Conservation (phyloP, 2,329 filamentous ascomycete species). For the Phyllosticta capitalensis region DNA sequence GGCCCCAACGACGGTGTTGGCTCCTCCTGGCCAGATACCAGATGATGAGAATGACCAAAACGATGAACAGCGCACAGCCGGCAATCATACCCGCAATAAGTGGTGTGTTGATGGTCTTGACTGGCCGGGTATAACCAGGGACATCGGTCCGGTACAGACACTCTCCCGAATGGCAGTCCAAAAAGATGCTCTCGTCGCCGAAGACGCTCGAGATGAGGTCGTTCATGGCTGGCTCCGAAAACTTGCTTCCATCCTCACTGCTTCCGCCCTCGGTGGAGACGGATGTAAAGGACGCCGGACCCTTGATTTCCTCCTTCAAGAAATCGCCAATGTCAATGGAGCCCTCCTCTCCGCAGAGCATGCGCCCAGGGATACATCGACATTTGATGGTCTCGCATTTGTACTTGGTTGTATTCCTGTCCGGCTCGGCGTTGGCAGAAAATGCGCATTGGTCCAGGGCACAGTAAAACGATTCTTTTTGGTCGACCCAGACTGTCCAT, state of each 20-base stretch:
- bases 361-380: conserved; percentile 78
- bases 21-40: conserved; percentile 83
- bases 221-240: conserved; percentile 89
- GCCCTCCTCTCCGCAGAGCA: conserved; percentile 86
- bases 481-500: conserved; percentile 77
- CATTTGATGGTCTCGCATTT: conserved; percentile 77
- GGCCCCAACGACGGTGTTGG: conserved; percentile 50
- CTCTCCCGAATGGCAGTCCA: conserved; percentile 78
- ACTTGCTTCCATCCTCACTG: conserved; percentile 64
- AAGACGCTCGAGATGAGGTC: conserved; percentile 80
- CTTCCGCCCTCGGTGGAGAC: conserved; percentile 44
- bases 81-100: conserved; percentile 92
- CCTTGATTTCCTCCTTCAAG: conserved; percentile 69
- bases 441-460: conserved; percentile 73
- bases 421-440: conserved; percentile 55
- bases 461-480: conserved; percentile 94
- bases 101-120: conserved; percentile 94
- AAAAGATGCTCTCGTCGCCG: conserved; percentile 78
- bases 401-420: conserved; percentile 75
- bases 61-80: conserved; percentile 73
- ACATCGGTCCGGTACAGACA: conserved; percentile 90
- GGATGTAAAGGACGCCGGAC: conserved; percentile 77
- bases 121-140: conserved; percentile 76
- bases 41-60: conserved; percentile 69
- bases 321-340: conserved; percentile 92